These are phyloP conservation scores for Bimuria novae-zelandiae DNA, from an alignment of 2,329 filamentous ascomycete species.

Conservation along the genomic window DNA sequence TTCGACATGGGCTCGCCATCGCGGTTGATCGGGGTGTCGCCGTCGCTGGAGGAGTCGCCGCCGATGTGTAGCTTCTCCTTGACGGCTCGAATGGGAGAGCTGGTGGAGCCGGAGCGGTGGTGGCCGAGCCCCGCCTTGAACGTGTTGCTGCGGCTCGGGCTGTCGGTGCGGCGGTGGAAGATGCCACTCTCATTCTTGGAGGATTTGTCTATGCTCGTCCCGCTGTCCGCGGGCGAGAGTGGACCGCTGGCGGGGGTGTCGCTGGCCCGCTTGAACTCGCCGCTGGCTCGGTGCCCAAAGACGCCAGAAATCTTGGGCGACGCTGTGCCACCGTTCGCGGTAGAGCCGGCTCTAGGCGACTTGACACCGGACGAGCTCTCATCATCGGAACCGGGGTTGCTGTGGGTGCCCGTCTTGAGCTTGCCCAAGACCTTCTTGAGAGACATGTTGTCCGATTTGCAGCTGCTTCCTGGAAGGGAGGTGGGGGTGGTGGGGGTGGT, in stretches of 20 bases:
- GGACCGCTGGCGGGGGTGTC: slow-evolving; percentile 20
- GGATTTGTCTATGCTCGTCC: slow-evolving; percentile 34
- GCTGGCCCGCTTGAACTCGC: slow-evolving; percentile 40
- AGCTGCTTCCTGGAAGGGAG: not conserved
- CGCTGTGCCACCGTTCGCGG: slow-evolving; percentile 28
- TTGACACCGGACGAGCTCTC: slow-evolving; percentile 33
- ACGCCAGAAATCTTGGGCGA: slow-evolving; percentile 36
- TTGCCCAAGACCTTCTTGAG: slow-evolving; percentile 54
- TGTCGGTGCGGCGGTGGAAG: slow-evolving; percentile 44
- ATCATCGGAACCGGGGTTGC: slow-evolving; percentile 41
- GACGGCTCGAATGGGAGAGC: slow-evolving; percentile 47
- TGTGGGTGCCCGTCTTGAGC: slow-evolving; percentile 46
- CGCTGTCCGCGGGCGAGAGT: slow-evolving; percentile 36
- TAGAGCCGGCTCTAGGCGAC: slow-evolving; percentile 25
- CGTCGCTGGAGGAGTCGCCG: slow-evolving; percentile 38
- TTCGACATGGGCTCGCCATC: slow-evolving; percentile 56
- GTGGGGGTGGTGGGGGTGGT: not conserved
- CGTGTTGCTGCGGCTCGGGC: slow-evolving; percentile 33
- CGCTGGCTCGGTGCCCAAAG: slow-evolving; percentile 36
- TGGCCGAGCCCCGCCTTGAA: slow-evolving; percentile 28
- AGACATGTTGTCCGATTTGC: slow-evolving; percentile 30
- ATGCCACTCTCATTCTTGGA: slow-evolving; percentile 34
- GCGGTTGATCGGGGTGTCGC: slow-evolving; percentile 51
- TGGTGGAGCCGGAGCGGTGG: slow-evolving; percentile 31
- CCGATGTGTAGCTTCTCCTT: slow-evolving; percentile 48